A percentile compares a stretch with the other conserved stretches of the same genome.
Conservation (phyloP, 2,329 filamentous ascomycete species). For the Ascochyta koolunga region DNA sequence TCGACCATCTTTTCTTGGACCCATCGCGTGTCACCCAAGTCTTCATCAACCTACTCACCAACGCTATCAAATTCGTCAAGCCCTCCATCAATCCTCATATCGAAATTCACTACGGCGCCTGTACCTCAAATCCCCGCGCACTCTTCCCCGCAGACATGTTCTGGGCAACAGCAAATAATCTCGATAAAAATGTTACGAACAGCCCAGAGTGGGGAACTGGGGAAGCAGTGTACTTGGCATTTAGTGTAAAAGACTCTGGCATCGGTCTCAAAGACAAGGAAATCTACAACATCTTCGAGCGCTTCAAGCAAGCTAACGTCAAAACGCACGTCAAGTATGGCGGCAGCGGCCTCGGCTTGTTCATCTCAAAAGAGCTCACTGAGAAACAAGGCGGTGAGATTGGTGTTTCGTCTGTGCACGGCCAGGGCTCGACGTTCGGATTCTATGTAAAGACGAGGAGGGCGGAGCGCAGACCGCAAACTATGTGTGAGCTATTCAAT, state of each 20-base stretch:
- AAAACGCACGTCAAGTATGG: conserved; percentile 52
- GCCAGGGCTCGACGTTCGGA: conserved; percentile 50
- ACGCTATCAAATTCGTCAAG: conserved; percentile 52
- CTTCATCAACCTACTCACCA: conserved; percentile 76
- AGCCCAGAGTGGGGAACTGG: conserved; percentile 46
- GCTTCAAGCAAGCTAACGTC: conserved; percentile 44
- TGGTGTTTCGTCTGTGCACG: conserved; percentile 49
- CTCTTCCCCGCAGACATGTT: conserved; percentile 39
- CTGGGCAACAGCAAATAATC: conserved; percentile 36
- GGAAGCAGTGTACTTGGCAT: conserved; percentile 48
- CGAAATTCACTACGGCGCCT: conserved; percentile 47
- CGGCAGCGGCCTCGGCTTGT: conserved; percentile 53
- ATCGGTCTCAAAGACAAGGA: conserved; percentile 50
- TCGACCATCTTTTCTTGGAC: conserved; percentile 51
- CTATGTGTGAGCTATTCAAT: conserved; percentile 11
- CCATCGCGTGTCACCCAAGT: conserved; percentile 66
- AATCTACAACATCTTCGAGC: conserved; percentile 47
- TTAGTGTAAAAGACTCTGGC: conserved; percentile 50
- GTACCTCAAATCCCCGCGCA: conserved; percentile 25
- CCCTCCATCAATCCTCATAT: conserved; percentile 43
- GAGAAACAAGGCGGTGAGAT: conserved; percentile 56
- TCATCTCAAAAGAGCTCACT: conserved; percentile 54
- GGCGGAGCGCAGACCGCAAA: conserved; percentile 20
- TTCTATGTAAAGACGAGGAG: conserved; percentile 52
- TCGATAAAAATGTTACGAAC: conserved; percentile 30